Evolutionary conservation across 116 monocot species (phyloP), one percentile per base, ranked within the genome.

Genomic region (Dioscorea cayenensis): DNA sequence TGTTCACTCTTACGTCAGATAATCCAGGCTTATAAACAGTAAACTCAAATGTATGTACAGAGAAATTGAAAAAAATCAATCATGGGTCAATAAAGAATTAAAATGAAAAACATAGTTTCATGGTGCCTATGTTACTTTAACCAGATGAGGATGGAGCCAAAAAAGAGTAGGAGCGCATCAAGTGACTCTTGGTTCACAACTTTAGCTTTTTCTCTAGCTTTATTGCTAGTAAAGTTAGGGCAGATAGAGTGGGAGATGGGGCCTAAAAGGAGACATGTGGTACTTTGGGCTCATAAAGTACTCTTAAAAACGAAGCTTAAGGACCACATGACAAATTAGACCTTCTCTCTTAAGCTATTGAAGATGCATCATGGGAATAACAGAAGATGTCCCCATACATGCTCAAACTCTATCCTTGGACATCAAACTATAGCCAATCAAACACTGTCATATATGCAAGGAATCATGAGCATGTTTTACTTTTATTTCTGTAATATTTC

Each of bases 291-390:
- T 55, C 55, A 65, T 32, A 65, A 14, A 35, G 32, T 65, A 25
- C 10, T n/a, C 65, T 35, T 35, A 32, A 65, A 65, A 35, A 28
- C 2, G 65, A n/a, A 35, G 62, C n/a, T 7, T 3, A 65, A 65
- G 65, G 32, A 65, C 65, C 65, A 65, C 35, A 65, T 65, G 65
- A 65, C 35, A 65, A 65, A 65, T 65, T 29, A 65, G 65, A 12
- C 20, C 25, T 21, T 62, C 25, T 27, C 21, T 20, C 62, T 22
- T 8, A 62, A 62, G 62, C 62, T 22, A 62, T 27, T 62, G 62
- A 17, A 23, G 27, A 62, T 5, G n/a, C 55, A 43, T 43, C 43
- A 43, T 17, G 59, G 17, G 59, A 59, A 62, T 62, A 11, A 62
- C 8, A 62, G 62, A 62, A 20, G 25, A 62, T 5, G 25, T 11